Percentiles rank a stretch among this genome's conserved stretches.
Evolutionary conservation across 1,139 yeast species (phyloP).

Genomic region (Hansenula sp.): DNA sequence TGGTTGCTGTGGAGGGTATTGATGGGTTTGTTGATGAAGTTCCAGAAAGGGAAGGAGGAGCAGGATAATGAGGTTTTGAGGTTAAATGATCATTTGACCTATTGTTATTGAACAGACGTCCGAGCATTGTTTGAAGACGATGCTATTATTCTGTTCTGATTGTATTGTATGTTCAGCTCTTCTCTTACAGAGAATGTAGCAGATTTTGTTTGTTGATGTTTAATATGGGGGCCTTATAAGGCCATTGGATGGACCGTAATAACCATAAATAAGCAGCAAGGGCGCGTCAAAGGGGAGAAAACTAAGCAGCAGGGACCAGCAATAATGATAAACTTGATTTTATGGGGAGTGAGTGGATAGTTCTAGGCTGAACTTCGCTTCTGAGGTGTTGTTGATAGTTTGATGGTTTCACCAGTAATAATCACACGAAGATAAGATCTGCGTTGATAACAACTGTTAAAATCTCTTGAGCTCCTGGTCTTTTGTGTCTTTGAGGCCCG

Average conservation of each 20-base stretch:
- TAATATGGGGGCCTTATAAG: constrained; percentile 1
- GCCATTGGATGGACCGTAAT: neutral
- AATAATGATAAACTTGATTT: too few relatives aligned
- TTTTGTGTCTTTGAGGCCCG: too few relatives aligned
- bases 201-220: neutral
- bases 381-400: too few relatives aligned
- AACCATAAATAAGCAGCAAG: neutral
- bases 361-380: too few relatives aligned
- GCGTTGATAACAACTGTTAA: too few relatives aligned
- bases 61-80: neutral
- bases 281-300: neutral
- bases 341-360: too few relatives aligned
- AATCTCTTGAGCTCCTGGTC: too few relatives aligned
- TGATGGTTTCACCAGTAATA: too few relatives aligned
- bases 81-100: constrained; percentile 2
- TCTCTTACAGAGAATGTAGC: neutral
- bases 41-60: neutral
- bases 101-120: constrained; percentile 5
- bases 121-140: constrained; percentile 3
- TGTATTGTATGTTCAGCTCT: too few relatives aligned
- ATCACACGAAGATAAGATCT: too few relatives aligned
- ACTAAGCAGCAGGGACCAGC: too few relatives aligned
- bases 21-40: neutral
- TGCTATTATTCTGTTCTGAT: neutral
- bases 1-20: neutral